Base-by-base conservation (phyloP, 2,329 filamentous ascomycete species). In the Daldinia eschscholtzii region DNA sequence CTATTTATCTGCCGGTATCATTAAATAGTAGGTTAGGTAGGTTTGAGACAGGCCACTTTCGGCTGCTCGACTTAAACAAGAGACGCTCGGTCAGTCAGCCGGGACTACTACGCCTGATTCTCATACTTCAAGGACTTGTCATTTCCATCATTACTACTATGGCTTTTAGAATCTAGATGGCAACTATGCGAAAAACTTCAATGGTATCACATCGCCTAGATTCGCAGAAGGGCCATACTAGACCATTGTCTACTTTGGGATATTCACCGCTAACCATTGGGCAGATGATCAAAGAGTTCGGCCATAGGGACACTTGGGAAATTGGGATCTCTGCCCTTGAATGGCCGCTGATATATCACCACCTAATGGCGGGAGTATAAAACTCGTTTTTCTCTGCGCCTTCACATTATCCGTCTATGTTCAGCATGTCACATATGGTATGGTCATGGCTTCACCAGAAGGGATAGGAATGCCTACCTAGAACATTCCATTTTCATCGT, bases 1-100 rank as follows among this genome's bases (percentile, higher is more conserved):
- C 23, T 65, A 39, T 42, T 52, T 60, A 57, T 64, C 52, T 58
- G 42, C 53, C 58, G 33, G 30, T 37, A 55, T 59, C 53, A 15
- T 59, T 7, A 59, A 37, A 44, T 53, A 46, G n/a, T 12, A 61
- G 13, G 20, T 28, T 15, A 61, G 15, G 28, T 20, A 48, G 42
- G 28, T 23, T 55, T 42, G 3, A 13, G 33, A 55, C 26, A 52
- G n/a, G 52, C 57, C 48, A 48, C 26, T 48, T 6, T 58, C 48
- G 35, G 58, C 30, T 37, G 9, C 23, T 23, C 15, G 23, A 23
- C 30, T 37, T 37, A 23, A 33, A 15, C 18, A 26, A n/a, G 30
- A 23, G 23, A 4, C 53, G 4, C 4, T 13, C 9, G n/a, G 30
- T 28, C 6, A 20, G 30, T 20, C 20, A 18, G 33, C 20, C 30